These are phyloP conservation scores for Saccharomyces kudriavzevii DNA, from an alignment of 805 yeast species.

Conservation along the genomic window DNA sequence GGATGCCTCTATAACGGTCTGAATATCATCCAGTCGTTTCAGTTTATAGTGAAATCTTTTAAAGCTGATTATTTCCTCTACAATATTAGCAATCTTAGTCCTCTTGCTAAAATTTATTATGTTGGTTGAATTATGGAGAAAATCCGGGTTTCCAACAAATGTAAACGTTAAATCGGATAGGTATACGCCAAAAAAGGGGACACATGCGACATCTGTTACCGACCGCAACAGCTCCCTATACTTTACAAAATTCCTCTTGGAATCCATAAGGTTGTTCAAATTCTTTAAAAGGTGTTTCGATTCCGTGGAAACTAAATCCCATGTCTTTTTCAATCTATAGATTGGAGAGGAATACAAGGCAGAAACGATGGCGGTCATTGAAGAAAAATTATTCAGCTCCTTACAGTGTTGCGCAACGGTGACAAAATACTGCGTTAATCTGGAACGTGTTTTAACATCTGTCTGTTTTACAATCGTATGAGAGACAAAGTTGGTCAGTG, in stretches of 20 bases:
- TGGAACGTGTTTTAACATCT: constrained; percentile 61
- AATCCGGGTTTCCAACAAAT: constrained; percentile 78
- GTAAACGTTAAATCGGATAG: constrained; percentile 81
- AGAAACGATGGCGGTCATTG: constrained; percentile 88
- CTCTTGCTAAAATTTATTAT: constrained; percentile 74
- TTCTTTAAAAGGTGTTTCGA: constrained; percentile 47
- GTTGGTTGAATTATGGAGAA: constrained; percentile 45
- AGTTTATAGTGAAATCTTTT: constrained; percentile 58
- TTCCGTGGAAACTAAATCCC: constrained; percentile 59
- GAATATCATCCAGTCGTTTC: constrained; percentile 57
- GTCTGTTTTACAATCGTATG: constrained; percentile 59
- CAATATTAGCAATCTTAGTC: constrained; percentile 57
- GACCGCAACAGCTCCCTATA: constrained; percentile 72
- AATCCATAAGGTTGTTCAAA: constrained; percentile 80
- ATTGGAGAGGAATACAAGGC: constrained; percentile 83
- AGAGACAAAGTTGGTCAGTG: constrained; percentile 73
- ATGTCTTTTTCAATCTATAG: constrained; percentile 74
- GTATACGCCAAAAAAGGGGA: constrained; percentile 87
- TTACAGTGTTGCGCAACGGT: constrained; percentile 73
- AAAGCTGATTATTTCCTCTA: constrained; percentile 64
- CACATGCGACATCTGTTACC: constrained; percentile 63
- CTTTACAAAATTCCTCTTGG: constrained; percentile 77
- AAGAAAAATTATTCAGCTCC: constrained; percentile 69
- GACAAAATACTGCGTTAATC: constrained; percentile 62
- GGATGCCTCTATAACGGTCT: constrained; percentile 30